Percentiles rank a stretch among this genome's conserved stretches.
Evolutionary conservation across 2,329 filamentous ascomycete species (phyloP).

Genomic region (Pezicula neosporulosa): DNA sequence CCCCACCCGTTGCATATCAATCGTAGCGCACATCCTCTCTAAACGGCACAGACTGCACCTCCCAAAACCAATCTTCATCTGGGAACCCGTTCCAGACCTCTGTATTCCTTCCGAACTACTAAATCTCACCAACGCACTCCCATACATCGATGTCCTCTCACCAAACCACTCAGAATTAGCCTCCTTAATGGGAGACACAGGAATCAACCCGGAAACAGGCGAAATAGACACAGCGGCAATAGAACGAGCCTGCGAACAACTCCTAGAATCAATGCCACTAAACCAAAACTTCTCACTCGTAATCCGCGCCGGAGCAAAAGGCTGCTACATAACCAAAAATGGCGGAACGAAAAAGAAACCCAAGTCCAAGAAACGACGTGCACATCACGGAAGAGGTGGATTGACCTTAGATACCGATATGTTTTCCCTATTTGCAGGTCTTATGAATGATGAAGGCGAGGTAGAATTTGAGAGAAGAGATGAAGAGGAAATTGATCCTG

Average conservation of each 20-base stretch:
- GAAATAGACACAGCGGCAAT: constrained; percentile 48
- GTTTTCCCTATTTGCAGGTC: constrained; percentile 56
- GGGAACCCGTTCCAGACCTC: constrained; percentile 91
- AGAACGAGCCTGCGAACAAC: constrained; percentile 59
- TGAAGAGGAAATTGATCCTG: constrained; percentile 45
- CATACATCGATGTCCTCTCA: constrained; percentile 59
- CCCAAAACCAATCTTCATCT: constrained; percentile 72
- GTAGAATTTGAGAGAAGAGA: constrained; percentile 39
- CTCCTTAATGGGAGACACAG: constrained; percentile 69
- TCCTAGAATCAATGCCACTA: constrained; percentile 61
- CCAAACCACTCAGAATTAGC: constrained; percentile 92
- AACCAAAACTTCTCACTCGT: constrained; percentile 61
- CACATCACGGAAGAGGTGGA: constrained; percentile 41
- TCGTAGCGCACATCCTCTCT: constrained; percentile 67
- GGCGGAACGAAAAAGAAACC: constrained; percentile 17
- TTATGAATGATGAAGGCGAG: constrained; percentile 51
- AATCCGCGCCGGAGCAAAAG: constrained; percentile 67
- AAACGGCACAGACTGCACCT: constrained; percentile 43
- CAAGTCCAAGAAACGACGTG: constrained; percentile 16
- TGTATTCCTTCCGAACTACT: constrained; percentile 69
- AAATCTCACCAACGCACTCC: constrained; percentile 60
- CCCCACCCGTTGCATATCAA: constrained; percentile 69
- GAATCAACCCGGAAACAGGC: constrained; percentile 24
- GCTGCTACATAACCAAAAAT: constrained; percentile 58
- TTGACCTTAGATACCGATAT: constrained; percentile 60